phyloP scores from a whole-genome alignment of 805 yeast genomes.

The Lachancea meyersii region DNA sequence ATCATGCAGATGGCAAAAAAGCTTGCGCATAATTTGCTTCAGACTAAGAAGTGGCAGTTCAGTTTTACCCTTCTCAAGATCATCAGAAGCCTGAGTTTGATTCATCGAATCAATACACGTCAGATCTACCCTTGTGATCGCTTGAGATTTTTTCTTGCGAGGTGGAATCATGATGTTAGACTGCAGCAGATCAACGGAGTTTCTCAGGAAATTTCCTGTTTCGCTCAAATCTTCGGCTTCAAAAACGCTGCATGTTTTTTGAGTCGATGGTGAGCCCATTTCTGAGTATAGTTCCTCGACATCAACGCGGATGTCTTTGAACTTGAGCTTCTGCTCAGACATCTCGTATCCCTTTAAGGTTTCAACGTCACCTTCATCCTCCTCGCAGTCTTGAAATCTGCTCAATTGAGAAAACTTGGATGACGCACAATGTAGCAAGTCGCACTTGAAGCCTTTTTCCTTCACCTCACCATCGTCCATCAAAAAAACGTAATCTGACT shows the following conservation, averaged over 20 bases:
- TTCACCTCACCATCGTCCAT: constrained; percentile 54
- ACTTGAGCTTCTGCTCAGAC: not conserved
- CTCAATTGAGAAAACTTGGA: constrained; percentile 3
- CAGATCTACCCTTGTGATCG: not conserved
- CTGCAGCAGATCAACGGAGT: constrained; percentile 5
- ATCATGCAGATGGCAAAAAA: constrained; percentile 25
- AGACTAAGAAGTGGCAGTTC: constrained; percentile 1
- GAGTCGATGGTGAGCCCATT: constrained; percentile 6
- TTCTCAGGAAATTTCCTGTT: not conserved
- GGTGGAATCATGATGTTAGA: constrained; percentile 1
- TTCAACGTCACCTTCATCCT: not conserved
- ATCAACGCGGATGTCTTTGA: constrained; percentile 1
- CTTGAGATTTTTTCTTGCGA: not conserved
- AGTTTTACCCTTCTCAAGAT: constrained; percentile 1
- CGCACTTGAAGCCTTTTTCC: constrained; percentile 38
- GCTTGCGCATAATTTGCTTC: constrained; percentile 23
- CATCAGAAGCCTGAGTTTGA: not conserved
- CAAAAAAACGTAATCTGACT: constrained; percentile 51
- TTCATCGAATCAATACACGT: not conserved
- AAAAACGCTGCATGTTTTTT: not conserved
- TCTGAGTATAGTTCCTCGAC: constrained; percentile 6
- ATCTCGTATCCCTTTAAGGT: not conserved
- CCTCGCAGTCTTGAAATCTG: constrained; percentile 4
- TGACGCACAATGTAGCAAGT: constrained; percentile 22
- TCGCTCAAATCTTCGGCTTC: not conserved